phyloP scores from a whole-genome alignment of 1,139 yeast species.

The Candida tunisiensis region DNA sequence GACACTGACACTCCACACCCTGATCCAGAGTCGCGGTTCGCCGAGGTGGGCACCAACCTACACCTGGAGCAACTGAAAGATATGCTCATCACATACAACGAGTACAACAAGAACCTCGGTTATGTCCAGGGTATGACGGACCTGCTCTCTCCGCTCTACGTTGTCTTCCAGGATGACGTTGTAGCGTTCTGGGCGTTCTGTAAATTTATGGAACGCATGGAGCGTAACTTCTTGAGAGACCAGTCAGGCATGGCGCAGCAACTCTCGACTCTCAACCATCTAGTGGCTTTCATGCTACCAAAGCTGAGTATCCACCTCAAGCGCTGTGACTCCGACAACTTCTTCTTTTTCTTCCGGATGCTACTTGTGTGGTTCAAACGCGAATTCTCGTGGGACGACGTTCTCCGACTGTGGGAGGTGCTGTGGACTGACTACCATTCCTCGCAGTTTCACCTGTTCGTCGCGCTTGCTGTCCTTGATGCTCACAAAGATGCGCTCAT shows the following conservation, averaged over 20 bases:
- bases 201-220: conserved; percentile 89
- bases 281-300: conserved; percentile 82
- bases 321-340: conserved; percentile 74
- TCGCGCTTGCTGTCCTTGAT: conserved; percentile 76
- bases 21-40: conserved; percentile 34
- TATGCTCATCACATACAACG: conserved; percentile 73
- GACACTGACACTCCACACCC: conserved; percentile 32
- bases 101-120: conserved; percentile 68
- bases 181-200: conserved; percentile 80
- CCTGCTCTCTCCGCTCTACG: conserved; percentile 72
- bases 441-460: conserved; percentile 73
- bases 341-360: conserved; percentile 92
- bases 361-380: conserved; percentile 89
- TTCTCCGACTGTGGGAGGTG: conserved; percentile 74
- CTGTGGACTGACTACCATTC: conserved; percentile 78
- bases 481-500: conserved; percentile 70
- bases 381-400: conserved; percentile 72
- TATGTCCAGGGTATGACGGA: conserved; percentile 99
- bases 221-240: conserved; percentile 78
- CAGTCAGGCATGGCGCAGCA: conserved; percentile 89
- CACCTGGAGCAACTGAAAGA: conserved; percentile 61
- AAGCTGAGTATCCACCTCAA: conserved; percentile 66
- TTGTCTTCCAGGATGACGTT: conserved; percentile 59
- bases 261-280: conserved; percentile 63
- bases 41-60: conserved; percentile 38